These are phyloP conservation scores for Torulaspora microellipsoides DNA, from an alignment of 805 yeast species.

Conservation along the genomic window DNA sequence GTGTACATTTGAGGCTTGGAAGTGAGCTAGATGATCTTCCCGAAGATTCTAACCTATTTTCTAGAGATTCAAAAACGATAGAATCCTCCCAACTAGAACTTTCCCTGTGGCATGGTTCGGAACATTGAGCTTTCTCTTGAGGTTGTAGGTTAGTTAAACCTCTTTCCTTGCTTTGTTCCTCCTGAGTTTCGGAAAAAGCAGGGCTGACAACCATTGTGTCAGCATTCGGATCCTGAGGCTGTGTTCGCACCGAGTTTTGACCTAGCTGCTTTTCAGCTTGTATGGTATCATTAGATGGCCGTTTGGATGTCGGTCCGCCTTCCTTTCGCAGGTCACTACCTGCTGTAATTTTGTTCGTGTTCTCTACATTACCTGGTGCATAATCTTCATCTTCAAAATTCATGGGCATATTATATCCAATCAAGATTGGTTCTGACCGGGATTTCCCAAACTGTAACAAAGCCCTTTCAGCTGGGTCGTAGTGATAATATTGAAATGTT, in stretches of 20 bases:
- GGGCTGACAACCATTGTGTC: too few species aligned
- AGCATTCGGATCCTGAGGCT: too few species aligned
- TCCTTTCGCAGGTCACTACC: neutral
- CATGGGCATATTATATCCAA: slow-evolving; percentile 8
- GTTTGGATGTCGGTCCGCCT: too few species aligned
- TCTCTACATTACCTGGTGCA: neutral
- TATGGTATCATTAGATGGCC: too few species aligned
- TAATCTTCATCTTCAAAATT: slow-evolving; percentile 6
- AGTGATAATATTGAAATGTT: slow-evolving; percentile 4
- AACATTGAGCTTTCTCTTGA: too few species aligned
- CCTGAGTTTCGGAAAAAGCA: too few species aligned
- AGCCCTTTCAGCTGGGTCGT: slow-evolving; percentile 22
- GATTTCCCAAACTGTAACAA: slow-evolving; percentile 22
- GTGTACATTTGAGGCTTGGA: slow-evolving; percentile 9
- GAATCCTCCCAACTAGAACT: neutral
- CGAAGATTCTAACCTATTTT: slow-evolving; percentile 2
- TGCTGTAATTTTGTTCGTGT: neutral
- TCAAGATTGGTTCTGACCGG: slow-evolving; percentile 15
- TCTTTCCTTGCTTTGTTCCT: too few species aligned
- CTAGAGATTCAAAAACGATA: neutral
- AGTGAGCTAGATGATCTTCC: slow-evolving; percentile 8
- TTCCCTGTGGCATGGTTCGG: too few species aligned
- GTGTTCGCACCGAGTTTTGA: neutral
- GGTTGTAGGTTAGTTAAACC: too few species aligned
- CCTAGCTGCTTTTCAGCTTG: neutral